A percentile compares a stretch with the other conserved stretches of the same genome.
phyloP scores from a whole-genome alignment of 78 protist species.

The Acrasis kona region DNA sequence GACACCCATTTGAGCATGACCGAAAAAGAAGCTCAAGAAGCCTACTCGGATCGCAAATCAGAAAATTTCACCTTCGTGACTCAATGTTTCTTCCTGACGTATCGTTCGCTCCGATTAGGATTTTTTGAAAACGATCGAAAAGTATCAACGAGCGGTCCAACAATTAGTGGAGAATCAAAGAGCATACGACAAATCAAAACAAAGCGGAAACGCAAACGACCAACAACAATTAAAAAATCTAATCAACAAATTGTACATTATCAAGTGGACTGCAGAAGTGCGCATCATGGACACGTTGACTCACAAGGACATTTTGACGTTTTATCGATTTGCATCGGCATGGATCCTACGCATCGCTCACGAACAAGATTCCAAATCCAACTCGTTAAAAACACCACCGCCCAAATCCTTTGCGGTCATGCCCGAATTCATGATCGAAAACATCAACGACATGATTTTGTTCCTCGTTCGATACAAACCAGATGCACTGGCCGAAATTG shows the following conservation, averaged over 20 bases:
- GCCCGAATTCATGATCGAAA: not conserved
- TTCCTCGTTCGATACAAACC: not conserved
- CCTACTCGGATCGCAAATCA: no score
- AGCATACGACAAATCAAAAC: no score
- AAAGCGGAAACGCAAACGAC: no score
- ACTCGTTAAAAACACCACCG: not conserved
- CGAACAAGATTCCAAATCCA: not conserved
- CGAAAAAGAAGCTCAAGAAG: no score
- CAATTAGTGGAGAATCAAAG: no score
- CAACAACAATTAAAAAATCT: no score
- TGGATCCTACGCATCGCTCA: not conserved
- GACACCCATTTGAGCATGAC: no score
- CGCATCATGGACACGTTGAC: no score
- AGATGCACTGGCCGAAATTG: not conserved
- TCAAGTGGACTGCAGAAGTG: no score
- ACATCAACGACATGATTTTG: not conserved
- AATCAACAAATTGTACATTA: no score
- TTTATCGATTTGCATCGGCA: not conserved
- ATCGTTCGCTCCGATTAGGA: not conserved
- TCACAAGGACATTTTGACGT: not conserved
- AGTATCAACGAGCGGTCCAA: not conserved
- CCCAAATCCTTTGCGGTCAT: not conserved
- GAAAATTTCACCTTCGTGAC: not conserved
- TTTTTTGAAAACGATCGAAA: not conserved
- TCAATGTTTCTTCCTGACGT: conserved; percentile 9